Evolutionary conservation across 257 asterid species (phyloP).

Genomic region (Verbena officinalis): DNA sequence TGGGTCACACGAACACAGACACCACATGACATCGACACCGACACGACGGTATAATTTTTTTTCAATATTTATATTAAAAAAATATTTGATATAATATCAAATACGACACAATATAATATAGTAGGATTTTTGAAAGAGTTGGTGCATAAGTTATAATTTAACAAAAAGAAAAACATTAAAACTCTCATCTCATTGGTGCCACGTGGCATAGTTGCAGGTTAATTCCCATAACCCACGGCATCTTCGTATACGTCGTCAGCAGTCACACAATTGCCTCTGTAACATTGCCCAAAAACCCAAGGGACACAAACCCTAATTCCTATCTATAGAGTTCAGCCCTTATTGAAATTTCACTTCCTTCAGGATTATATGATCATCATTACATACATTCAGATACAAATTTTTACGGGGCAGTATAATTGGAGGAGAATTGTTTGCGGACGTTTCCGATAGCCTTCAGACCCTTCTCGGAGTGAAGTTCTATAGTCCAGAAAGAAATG

Average conservation of each 20-base stretch:
- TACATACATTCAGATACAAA: neutral
- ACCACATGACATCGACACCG: too few species aligned
- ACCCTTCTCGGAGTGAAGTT: constrained; percentile 26
- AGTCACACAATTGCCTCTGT: neutral
- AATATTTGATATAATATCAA: too few species aligned
- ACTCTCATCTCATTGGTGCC: neutral
- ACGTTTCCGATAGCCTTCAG: constrained; percentile 8
- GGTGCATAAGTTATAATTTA: too few species aligned
- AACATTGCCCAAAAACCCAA: constrained; percentile 31
- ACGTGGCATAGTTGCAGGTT: constrained; percentile 15
- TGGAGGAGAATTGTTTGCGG: constrained; percentile 24
- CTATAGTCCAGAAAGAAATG: constrained; percentile 27
- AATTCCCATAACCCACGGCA: constrained; percentile 17
- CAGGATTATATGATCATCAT: neutral
- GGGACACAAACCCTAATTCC: constrained; percentile 26
- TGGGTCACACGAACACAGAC: too few species aligned
- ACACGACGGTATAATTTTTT: too few species aligned
- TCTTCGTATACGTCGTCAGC: constrained; percentile 10
- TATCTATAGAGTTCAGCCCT: neutral
- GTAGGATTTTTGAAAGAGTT: too few species aligned
- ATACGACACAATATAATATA: too few species aligned
- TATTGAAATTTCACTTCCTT: constrained; percentile 12
- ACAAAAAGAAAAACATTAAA: too few species aligned
- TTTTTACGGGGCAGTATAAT: neutral
- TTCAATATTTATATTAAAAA: too few species aligned